Evolutionary conservation across 2,329 filamentous ascomycete genomes (phyloP).

Genomic region (Decorospora gaudefroyi): DNA sequence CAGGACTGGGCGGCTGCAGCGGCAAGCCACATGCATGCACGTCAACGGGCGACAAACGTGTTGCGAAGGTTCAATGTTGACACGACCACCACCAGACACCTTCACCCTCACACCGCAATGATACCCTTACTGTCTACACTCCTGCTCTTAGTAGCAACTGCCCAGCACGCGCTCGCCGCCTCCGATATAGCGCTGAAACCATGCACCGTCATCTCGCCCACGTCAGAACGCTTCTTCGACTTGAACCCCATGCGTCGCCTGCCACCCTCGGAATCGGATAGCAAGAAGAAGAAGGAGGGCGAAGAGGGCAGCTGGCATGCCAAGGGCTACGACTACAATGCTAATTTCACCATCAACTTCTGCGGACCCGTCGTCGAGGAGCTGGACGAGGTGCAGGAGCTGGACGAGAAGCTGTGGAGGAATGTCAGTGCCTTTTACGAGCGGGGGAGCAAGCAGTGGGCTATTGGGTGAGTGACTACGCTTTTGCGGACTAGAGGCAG

Average conservation of each 20-base stretch:
- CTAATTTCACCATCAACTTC: slow-evolving; percentile 84
- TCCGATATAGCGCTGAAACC: slow-evolving; percentile 56
- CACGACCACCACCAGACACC: too few relatives aligned
- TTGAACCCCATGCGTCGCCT: slow-evolving; percentile 61
- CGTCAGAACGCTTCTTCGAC: slow-evolving; percentile 67
- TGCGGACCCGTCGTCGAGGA: slow-evolving; percentile 74
- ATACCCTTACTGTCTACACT: slow-evolving; percentile 33
- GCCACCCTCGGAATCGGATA: slow-evolving; percentile 48
- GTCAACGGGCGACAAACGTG: slow-evolving; percentile 29
- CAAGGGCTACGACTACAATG: slow-evolving; percentile 74
- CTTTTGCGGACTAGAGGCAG: too few relatives aligned
- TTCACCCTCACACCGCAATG: slow-evolving; percentile 27
- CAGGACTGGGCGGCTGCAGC: slow-evolving; percentile 16
- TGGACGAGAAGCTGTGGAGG: slow-evolving; percentile 64
- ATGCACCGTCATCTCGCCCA: slow-evolving; percentile 66
- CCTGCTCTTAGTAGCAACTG: slow-evolving; percentile 39
- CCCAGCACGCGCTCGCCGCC: slow-evolving; percentile 32
- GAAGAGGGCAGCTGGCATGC: slow-evolving; percentile 66
- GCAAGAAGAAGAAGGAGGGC: slow-evolving; percentile 56
- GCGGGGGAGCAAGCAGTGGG: slow-evolving; percentile 67
- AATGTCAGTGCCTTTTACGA: slow-evolving; percentile 82
- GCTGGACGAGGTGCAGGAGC: slow-evolving; percentile 65
- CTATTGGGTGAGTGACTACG: slow-evolving; percentile 77
- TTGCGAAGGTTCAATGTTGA: slow-evolving; percentile 23
- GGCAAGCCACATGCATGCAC: slow-evolving; percentile 14